Base-by-base conservation (phyloP, 306 rosid genomes). In the Vicia faba region DNA sequence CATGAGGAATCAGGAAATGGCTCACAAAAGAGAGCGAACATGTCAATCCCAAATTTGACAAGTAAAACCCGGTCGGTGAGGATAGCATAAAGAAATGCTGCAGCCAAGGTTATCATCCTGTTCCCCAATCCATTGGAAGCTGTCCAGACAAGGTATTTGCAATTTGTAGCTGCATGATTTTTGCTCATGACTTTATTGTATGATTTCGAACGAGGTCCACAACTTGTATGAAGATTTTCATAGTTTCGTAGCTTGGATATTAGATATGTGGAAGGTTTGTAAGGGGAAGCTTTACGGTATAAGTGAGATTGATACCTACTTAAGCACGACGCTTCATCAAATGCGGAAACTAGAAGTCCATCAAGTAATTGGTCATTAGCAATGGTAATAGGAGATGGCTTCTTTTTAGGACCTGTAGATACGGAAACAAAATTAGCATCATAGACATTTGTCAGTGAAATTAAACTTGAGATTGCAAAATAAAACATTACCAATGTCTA, bases 31-130 rank as follows among this genome's bases (percentile, higher is more conserved):
- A 89, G 87, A 68, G 74, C 87, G 33, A 46, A 46, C 96, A 89
- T 87, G 55, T 86, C 96, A 41, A 67, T 6, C 50, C 85, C 88
- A 41, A 89, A 87, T 83, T 54, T 85, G 58, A 89, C 90, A 8
- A 89, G 90, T 8, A 89, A 77, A 53, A 89, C 88, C 26, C 92
- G 85, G 61, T 86, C 82, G 2, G 96, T 84, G 64, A 89, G 92
- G 36, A 89, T 67, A 51, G 92, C 86, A 68, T 89, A 89, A 36
- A 89, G 85, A 61, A 89, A 89, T 45, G 92, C 79, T 4, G 96
- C 70, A 25, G 79, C 88, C 71, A 89, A 64, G 69, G 88, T 84
- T 23, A 86, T 7, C 64, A 89, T 86, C 69, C 96, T 86, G 80
- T 89, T 86, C 62, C 96, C 96, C 72, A 89, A 81, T 71, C 92